Evolutionary conservation across 164 flowering plant genomes (phyloP), one percentile per base, ranked within the genome.

Genomic region (Piper betle): DNA sequence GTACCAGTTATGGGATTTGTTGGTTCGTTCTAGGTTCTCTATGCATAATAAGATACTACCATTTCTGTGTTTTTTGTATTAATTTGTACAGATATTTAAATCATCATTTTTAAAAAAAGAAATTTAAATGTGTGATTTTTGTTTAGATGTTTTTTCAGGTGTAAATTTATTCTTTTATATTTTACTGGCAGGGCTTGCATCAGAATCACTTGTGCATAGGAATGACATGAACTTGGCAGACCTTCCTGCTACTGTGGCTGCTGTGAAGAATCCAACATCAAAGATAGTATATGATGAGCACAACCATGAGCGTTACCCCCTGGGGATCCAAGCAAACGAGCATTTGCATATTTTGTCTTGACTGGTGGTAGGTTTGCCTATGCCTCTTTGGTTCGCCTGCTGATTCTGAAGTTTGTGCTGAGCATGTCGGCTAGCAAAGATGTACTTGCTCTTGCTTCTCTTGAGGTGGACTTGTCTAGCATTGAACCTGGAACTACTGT

Each of bases 221-320:
- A 41, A 61, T 39, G 66, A 65, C 41, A n/a, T 60, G 20, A 64
- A 50, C 37, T 10, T 64, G 5, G 48, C 64, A 25, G 68, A 69
- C n/a, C 12, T 69, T 18, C 66, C 69, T 25, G 66, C 70, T 15
- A 66, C 70, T 1, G 57, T 63, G 16, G 74, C 64, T 0, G 74
- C 70, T 40, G 39, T 66, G 18, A 66, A 67, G 67, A 66, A 66
- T 62, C 74, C 70, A 25, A 71, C 43, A 40, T 59, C 67, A 17
- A 67, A 64, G 52, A 64, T 71, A 19, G 58, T 67, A n/a, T 71
- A 71, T 40, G 71, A 64, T 59, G 70, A 63, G n/a, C 62, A 59
- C 59, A 71, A 63, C 57, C 67, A 67, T n/a, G 74, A 71, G 64
- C 57, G 65, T 13, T 67, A 53, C 16, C 74, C 70, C 74, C 71